Evolutionary conservation across 768 basidiomycete species (phyloP).

Genomic region (Phanerochaete carnosa): DNA sequence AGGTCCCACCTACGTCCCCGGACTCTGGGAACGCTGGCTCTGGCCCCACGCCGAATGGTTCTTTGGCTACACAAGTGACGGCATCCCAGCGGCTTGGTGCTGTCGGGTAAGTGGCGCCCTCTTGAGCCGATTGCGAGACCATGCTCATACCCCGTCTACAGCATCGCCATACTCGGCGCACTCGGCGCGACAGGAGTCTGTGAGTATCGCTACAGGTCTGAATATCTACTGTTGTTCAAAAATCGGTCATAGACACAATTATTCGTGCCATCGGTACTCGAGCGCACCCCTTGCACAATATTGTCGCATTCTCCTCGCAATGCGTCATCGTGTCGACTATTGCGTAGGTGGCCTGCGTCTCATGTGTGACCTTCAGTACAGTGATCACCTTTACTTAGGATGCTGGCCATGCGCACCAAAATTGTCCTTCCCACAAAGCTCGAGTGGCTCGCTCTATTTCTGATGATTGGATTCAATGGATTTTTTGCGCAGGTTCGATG

Average conservation of each 20-base stretch:
- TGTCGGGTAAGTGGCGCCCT: conserved; percentile 42
- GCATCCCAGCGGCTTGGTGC: conserved; percentile 48
- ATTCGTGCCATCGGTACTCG: conserved; percentile 72
- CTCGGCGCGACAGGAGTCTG: conserved; percentile 51
- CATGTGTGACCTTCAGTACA: background rate
- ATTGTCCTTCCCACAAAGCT: conserved; percentile 43
- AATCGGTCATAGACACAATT: conserved; percentile 42
- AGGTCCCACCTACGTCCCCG: background rate
- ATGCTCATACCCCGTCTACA: conserved; percentile 20
- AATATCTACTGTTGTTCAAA: background rate
- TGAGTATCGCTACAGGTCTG: background rate
- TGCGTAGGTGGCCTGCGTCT: conserved; percentile 19
- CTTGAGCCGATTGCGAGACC: background rate
- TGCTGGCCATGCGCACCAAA: conserved; percentile 37
- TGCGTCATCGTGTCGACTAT: conserved; percentile 42
- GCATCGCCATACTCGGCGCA: conserved; percentile 62
- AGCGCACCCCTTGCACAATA: conserved; percentile 71
- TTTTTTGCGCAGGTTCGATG: conserved; percentile 44
- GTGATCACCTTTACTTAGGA: conserved; percentile 37
- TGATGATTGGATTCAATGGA: conserved; percentile 51
- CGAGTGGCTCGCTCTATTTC: conserved; percentile 44
- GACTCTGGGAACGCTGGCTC: background rate
- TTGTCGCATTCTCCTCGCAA: conserved; percentile 63
- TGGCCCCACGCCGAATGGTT: background rate
- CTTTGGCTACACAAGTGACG: conserved; percentile 15